These are phyloP conservation scores for Trichophyton benhamiae DNA, from an alignment of 2,329 filamentous ascomycete genomes.

Conservation along the genomic window DNA sequence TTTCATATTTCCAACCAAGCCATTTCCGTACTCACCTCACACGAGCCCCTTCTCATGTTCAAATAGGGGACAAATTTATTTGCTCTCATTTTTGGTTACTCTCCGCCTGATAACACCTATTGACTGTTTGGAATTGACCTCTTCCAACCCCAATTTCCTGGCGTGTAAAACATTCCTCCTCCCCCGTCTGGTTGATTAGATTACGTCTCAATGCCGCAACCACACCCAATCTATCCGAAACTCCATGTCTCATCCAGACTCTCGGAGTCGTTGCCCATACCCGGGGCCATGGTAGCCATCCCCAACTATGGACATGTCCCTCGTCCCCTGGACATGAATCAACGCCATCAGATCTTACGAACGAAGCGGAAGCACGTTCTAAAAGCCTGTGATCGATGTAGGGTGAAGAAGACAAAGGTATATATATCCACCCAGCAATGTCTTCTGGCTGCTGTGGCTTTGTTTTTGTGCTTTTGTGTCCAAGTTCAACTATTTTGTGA, in stretches of 20 bases:
- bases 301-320: conserved; percentile 19
- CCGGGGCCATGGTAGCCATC: conserved; percentile 22
- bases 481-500: conserved; percentile 2
- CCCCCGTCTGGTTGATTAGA: neutral
- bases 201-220: conserved; percentile 14
- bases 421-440: conserved; percentile 8
- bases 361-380: conserved; percentile 35
- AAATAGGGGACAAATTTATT: neutral
- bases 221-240: conserved; percentile 23
- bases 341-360: conserved; percentile 30
- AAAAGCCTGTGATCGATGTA: conserved; percentile 35
- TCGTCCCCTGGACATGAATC: conserved; percentile 23
- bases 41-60: neutral
- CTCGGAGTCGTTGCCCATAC: conserved; percentile 25
- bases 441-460: neutral
- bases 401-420: conserved; percentile 36
- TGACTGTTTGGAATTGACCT: neutral
- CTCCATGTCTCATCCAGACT: conserved; percentile 23
- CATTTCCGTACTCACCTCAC: neutral
- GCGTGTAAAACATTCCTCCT: neutral
- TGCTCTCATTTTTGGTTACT: neutral
- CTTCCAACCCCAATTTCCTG: neutral
- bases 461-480: conserved; percentile 3
- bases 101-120: neutral
- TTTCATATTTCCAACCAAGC: conserved; percentile 5